Conservation (phyloP, 2,329 filamentous ascomycete genomes). For the Claviceps purpurea region DNA sequence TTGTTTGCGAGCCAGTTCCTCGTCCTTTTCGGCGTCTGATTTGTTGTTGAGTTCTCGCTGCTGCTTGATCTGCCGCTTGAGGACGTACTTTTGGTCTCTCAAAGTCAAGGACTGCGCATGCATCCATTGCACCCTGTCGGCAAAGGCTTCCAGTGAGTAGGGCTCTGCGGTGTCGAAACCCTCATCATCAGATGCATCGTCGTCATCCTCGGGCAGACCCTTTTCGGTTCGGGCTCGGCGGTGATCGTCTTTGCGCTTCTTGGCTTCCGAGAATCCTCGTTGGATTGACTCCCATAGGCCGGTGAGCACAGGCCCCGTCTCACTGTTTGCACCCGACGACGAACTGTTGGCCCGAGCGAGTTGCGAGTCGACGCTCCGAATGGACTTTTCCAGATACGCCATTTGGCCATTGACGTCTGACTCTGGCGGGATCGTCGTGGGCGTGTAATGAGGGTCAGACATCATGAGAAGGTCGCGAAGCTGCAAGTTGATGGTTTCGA, state of each 20-base stretch:
- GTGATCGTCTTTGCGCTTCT: constrained; percentile 39
- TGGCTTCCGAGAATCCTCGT: constrained; percentile 36
- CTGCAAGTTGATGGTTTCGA: constrained; percentile 50
- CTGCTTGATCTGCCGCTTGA: constrained; percentile 87
- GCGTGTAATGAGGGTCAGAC: constrained; percentile 34
- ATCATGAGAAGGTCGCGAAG: constrained; percentile 44
- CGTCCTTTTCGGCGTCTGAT: constrained; percentile 59
- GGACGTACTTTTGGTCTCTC: constrained; percentile 76
- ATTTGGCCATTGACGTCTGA: constrained; percentile 53
- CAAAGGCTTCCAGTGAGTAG: constrained; percentile 66
- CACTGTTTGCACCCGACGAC: constrained; percentile 26
- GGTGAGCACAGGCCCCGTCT: constrained; percentile 41
- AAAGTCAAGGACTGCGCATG: constrained; percentile 64
- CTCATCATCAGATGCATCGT: constrained; percentile 50
- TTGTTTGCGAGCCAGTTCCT: constrained; percentile 44
- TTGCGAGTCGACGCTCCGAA: constrained; percentile 36
- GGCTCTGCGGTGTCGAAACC: constrained; percentile 41
- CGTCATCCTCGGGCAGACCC: constrained; percentile 39
- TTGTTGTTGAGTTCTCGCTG: constrained; percentile 87
- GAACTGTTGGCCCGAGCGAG: constrained; percentile 21
- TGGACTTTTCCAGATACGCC: constrained; percentile 48
- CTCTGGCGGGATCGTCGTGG: constrained; percentile 43
- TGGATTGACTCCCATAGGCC: constrained; percentile 45
- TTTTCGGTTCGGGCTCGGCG: constrained; percentile 40
- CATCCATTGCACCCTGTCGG: constrained; percentile 63